These are phyloP conservation scores for Camelina hispida DNA, from an alignment of 345 rosid species.

Conservation along the genomic window DNA sequence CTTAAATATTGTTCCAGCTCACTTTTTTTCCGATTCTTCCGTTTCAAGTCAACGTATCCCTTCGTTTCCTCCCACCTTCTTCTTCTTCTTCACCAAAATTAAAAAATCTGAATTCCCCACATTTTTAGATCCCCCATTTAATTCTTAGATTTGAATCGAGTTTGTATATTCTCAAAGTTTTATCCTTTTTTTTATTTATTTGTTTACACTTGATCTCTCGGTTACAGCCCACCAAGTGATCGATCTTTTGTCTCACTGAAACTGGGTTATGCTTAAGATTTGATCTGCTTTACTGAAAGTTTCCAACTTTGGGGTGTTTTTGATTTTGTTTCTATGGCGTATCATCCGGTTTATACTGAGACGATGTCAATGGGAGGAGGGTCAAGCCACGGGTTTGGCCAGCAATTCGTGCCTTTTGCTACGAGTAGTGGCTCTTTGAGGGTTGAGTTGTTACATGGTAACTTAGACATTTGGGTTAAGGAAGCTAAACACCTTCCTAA, in stretches of 20 bases:
- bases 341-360: conserved; percentile 46
- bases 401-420: conserved; percentile 58
- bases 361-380: conserved; percentile 69
- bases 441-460: conserved; percentile 73
- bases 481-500: conserved; percentile 90
- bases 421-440: conserved; percentile 61
- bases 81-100: background rate
- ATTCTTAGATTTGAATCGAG: conserved; percentile 12
- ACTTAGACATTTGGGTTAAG: conserved; percentile 81
- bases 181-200: background rate
- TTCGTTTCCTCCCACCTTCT: conserved; percentile 37
- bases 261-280: conserved; percentile 14
- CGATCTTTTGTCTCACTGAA: conserved; percentile 32
- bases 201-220: conserved; percentile 12
- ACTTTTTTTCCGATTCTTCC: conserved; percentile 36
- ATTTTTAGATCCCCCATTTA: conserved; percentile 18
- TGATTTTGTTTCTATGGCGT: conserved; percentile 50
- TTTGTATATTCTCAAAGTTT: background rate
- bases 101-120: background rate
- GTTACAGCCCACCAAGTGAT: conserved; percentile 19
- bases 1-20: conserved; percentile 2
- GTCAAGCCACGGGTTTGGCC: conserved; percentile 66
- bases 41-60: conserved; percentile 38
- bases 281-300: conserved; percentile 26
- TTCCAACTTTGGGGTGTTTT: background rate